A percentile compares a stretch with the other conserved stretches of the same genome.
These are phyloP conservation scores for Penicillium sp. DNA, from an alignment of 2,329 filamentous ascomycete genomes.

Conservation along the genomic window DNA sequence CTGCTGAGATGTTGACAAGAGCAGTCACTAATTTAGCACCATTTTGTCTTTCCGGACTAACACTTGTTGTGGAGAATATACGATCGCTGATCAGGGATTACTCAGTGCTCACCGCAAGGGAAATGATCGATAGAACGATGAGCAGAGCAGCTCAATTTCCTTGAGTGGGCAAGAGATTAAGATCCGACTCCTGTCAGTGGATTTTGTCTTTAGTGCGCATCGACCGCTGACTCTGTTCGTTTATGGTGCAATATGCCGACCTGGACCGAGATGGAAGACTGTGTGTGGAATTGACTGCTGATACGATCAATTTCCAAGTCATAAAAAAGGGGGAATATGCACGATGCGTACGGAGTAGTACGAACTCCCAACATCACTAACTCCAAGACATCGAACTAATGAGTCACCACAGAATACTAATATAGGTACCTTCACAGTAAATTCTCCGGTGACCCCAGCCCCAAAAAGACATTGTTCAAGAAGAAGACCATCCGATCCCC, in stretches of 20 bases:
- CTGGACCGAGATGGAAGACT: neutral
- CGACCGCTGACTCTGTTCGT: constrained; percentile 1
- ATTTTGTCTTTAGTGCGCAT: constrained; percentile 9
- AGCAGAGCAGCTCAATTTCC: constrained; percentile 22
- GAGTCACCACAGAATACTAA: neutral
- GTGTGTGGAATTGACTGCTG: neutral
- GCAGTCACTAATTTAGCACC: neutral
- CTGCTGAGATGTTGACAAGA: constrained; percentile 19
- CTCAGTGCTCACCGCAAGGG: constrained; percentile 21
- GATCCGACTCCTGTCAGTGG: constrained; percentile 27
- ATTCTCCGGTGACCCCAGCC: constrained; percentile 16
- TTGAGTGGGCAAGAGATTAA: constrained; percentile 28
- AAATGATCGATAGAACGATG: constrained; percentile 25
- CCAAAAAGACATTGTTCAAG: neutral
- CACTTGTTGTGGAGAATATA: constrained; percentile 13
- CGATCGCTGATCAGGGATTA: constrained; percentile 32
- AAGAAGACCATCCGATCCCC: constrained; percentile 4
- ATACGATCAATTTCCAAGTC: neutral
- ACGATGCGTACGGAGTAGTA: neutral
- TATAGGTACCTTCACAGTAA: constrained; percentile 19
- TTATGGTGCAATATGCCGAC: neutral
- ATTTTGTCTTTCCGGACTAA: constrained; percentile 10
- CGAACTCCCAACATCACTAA: neutral
- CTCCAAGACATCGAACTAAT: neutral
- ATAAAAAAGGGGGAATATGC: neutral